Evolutionary conservation across 257 asterid species (phyloP), one percentile per base, ranked within the genome.

Genomic region (Thymus mandschuricus): DNA sequence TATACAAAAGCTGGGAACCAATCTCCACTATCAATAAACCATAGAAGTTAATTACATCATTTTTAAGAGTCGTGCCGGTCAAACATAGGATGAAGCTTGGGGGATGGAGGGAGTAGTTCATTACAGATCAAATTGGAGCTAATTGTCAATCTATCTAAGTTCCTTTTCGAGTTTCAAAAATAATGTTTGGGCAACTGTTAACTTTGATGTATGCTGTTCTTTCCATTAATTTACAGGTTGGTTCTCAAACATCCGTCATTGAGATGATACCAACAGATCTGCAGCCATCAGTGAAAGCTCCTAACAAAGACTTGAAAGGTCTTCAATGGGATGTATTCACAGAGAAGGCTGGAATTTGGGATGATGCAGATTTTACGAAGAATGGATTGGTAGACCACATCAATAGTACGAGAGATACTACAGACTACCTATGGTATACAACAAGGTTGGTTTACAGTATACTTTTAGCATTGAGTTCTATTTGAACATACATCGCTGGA

Each of bases 351-450:
- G 92, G 91, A 75, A 82, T 88, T 61, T 88, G 98, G 98, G 96
- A 83, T 52, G 74, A 79, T 76, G 83, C 94, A 66, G 92, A 92
- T 82, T 89, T 92, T 75, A 81, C 81, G 15, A 79, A 67, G 66
- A 90, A 65, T 27, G 82, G 85, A 58, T 83, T 92, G 76, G 95
- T 84, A 52, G 98, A 92, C 84, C 97, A 89, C 80, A 92, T 92
- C 65, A 92, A 92, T 82, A 84, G 90, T 64, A 92, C 98, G 60
- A 88, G 88, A 81, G 96, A 89, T 71, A 75, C 96, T 15, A 89
- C 98, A 9, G 98, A 92, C 77, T 92, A 92, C 86, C 96, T 92
- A 61, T 92, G 98, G 98, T 88, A 85, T 58, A 81, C 84, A 4
- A 89, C 92, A 76, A 92, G 97, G 98, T 92, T 27, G 27, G 80